Evolutionary conservation across 2,329 filamentous ascomycete genomes (phyloP).

Genomic region (Bipolaris bicolor): DNA sequence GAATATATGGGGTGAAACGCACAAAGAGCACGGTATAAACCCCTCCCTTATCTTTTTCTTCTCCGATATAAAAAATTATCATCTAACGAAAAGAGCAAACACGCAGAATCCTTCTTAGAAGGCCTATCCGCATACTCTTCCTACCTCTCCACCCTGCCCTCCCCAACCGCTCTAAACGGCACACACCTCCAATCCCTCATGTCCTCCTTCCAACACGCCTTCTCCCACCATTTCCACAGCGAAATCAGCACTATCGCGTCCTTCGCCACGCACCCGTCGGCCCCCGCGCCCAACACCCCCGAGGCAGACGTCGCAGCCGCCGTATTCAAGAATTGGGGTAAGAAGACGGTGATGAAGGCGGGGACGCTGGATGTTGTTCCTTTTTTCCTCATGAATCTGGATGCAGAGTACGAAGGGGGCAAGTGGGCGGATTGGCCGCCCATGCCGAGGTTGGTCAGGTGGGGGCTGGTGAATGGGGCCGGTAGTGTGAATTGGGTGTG

Average conservation of each 20-base stretch:
- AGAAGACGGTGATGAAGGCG: constrained; percentile 67
- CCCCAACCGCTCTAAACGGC: constrained; percentile 30
- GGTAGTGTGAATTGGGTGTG: constrained; percentile 62
- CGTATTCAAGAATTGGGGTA: constrained; percentile 67
- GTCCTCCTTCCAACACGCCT: constrained; percentile 34
- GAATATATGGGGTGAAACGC: constrained; percentile 40
- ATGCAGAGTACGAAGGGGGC: constrained; percentile 64
- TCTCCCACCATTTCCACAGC: constrained; percentile 42
- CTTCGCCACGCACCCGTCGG: constrained; percentile 56
- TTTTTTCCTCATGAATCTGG: constrained; percentile 69
- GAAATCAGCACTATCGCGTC: constrained; percentile 44
- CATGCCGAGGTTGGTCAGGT: constrained; percentile 65
- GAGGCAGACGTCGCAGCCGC: constrained; percentile 53
- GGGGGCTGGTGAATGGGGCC: constrained; percentile 65
- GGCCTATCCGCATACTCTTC: constrained; percentile 33
- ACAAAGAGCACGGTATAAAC: constrained; percentile 45
- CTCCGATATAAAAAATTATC: too few species aligned
- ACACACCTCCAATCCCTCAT: constrained; percentile 35
- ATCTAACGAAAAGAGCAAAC: too few species aligned
- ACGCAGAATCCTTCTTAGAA: constrained; percentile 36
- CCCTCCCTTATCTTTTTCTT: background rate
- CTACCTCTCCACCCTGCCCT: constrained; percentile 30
- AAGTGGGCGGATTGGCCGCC: constrained; percentile 69
- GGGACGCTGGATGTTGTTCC: constrained; percentile 66
- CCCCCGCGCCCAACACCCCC: constrained; percentile 55